Percentiles rank a stretch among this genome's conserved stretches.
These are phyloP conservation scores for Microbotryum scabiosae DNA, from an alignment of 1,284 basidiomycete genomes.

Conservation along the genomic window DNA sequence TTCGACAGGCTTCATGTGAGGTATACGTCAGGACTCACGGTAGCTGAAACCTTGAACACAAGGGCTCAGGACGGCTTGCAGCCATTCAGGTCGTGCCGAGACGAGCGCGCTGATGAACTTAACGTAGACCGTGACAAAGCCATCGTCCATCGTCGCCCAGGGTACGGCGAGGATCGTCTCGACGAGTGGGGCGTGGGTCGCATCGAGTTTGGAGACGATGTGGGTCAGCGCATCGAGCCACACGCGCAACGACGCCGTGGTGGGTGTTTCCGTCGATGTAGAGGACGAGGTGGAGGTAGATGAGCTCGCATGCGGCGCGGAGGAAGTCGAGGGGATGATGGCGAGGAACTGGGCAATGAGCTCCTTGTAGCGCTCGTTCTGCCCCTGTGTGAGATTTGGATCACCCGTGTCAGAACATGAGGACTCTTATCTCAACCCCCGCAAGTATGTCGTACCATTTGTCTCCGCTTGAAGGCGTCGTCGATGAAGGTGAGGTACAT, in stretches of 20 bases:
- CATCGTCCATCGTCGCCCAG: slow-evolving; percentile 79
- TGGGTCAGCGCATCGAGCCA: slow-evolving; percentile 48
- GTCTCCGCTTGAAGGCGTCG: slow-evolving; percentile 68
- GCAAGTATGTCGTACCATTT: slow-evolving; percentile 53
- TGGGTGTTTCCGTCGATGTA: slow-evolving; percentile 11
- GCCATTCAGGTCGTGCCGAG: slow-evolving; percentile 86
- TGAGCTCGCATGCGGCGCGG: slow-evolving; percentile 30
- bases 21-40: slow-evolving; percentile 53
- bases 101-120: slow-evolving; percentile 86
- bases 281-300: slow-evolving; percentile 29
- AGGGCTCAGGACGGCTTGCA: slow-evolving; percentile 69
- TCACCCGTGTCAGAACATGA: slow-evolving; percentile 40
- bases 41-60: slow-evolving; percentile 77
- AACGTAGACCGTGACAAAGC: slow-evolving; percentile 74
- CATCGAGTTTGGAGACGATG: slow-evolving; percentile 60
- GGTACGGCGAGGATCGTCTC: slow-evolving; percentile 80
- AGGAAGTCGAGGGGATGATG: slow-evolving; percentile 31
- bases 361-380: slow-evolving; percentile 46
- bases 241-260: slow-evolving; percentile 9
- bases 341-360: slow-evolving; percentile 48
- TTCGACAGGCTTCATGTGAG: neutral
- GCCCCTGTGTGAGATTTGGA: slow-evolving; percentile 34
- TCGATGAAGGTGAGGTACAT: slow-evolving; percentile 78
- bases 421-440: slow-evolving; percentile 52
- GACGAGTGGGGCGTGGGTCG: slow-evolving; percentile 70